phyloP scores from a whole-genome alignment of 1,284 basidiomycete species.

The Cryptococcus maquisensis region DNA sequence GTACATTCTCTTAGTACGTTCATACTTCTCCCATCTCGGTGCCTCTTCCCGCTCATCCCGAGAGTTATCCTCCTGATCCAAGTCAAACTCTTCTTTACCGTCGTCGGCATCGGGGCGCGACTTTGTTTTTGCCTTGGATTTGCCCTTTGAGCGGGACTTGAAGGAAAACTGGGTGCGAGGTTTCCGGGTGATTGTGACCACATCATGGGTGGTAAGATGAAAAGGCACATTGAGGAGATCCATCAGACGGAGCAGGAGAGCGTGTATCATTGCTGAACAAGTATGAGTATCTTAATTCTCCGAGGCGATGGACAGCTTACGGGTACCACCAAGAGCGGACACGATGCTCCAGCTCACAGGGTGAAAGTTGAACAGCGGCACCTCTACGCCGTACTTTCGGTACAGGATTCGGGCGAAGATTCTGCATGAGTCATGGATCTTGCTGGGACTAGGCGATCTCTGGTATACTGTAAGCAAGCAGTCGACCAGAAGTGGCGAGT shows the following conservation, averaged over 20 bases:
- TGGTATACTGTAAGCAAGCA: slow-evolving; percentile 1
- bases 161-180: slow-evolving; percentile 36
- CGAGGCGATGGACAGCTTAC: slow-evolving; percentile 53
- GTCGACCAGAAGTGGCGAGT: slow-evolving; percentile 1
- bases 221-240: slow-evolving; percentile 42
- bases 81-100: background rate
- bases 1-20: slow-evolving; percentile 16
- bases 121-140: no score
- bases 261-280: no score
- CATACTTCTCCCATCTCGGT: slow-evolving; percentile 11
- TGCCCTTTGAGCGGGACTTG: slow-evolving; percentile 8
- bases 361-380: slow-evolving; percentile 72
- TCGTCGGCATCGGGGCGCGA: slow-evolving; percentile 54
- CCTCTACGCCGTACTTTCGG: slow-evolving; percentile 57
- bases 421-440: slow-evolving; percentile 16
- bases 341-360: slow-evolving; percentile 78
- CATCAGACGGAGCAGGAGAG: no score
- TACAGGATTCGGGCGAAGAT: slow-evolving; percentile 22
- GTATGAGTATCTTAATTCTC: no score
- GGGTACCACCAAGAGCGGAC: slow-evolving; percentile 65
- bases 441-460: slow-evolving; percentile 19
- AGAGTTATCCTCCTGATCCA: background rate
- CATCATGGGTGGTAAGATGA: slow-evolving; percentile 26
- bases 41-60: background rate
- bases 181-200: slow-evolving; percentile 41